Evolutionary conservation across 2,329 filamentous ascomycete genomes (phyloP).

Genomic region (Calonectria hawksworthii): DNA sequence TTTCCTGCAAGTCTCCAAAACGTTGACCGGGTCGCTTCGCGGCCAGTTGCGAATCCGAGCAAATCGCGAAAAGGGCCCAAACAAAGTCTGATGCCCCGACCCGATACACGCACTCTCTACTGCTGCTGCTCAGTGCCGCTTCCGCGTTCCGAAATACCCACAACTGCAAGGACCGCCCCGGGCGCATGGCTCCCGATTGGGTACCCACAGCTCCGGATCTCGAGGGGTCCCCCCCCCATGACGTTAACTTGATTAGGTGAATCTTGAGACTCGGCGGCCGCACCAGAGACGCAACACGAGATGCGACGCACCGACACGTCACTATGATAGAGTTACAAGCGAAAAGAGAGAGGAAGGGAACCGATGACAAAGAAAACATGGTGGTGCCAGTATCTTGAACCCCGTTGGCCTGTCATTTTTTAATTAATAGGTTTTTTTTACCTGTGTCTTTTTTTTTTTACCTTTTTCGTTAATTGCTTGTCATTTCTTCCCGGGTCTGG

Average conservation of each 20-base stretch:
- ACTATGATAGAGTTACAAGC: neutral
- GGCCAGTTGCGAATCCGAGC: neutral
- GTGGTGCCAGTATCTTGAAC: neutral
- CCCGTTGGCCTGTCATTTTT: neutral
- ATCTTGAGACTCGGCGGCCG: conserved; percentile 6
- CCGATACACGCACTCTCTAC: neutral
- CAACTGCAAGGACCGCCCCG: conserved; percentile 18
- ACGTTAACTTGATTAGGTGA: conserved; percentile 19
- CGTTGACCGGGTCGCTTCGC: neutral
- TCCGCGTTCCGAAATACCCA: neutral
- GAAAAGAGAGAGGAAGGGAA: neutral
- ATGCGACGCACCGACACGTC: conserved; percentile 15
- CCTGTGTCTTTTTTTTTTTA: neutral
- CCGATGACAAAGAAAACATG: neutral
- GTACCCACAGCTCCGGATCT: conserved; percentile 31
- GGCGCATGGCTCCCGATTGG: conserved; percentile 33
- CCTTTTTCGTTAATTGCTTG: neutral
- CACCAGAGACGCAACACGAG: neutral
- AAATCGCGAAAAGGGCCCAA: neutral
- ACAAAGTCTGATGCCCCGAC: neutral
- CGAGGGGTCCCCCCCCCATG: conserved; percentile 20
- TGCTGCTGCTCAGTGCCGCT: neutral
- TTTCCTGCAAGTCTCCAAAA: neutral
- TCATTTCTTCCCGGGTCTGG: neutral
- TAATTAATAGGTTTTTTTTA: neutral